Percentiles rank a stretch among this genome's conserved stretches.
Conservation (phyloP, 192 early-diverging fungal genomes). For the Backusella parvicylindrica region DNA sequence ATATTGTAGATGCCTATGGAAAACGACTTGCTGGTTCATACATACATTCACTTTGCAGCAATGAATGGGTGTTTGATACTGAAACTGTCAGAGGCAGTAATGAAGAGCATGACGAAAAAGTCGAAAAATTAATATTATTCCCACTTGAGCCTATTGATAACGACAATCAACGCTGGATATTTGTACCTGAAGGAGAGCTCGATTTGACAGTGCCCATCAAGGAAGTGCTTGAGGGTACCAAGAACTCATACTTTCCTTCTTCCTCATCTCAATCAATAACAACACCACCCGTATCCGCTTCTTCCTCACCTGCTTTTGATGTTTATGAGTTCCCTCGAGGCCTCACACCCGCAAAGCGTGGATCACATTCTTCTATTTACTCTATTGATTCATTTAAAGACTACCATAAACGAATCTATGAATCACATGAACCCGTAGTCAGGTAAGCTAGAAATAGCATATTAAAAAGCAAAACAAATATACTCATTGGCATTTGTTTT, state of each 20-base stretch:
- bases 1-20: constrained; percentile 6
- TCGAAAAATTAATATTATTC: constrained; percentile 20
- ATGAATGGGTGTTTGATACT: constrained; percentile 34
- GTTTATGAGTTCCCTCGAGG: not conserved
- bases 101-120: not conserved
- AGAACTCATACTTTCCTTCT: not conserved
- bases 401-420: constrained; percentile 23
- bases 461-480: not conserved
- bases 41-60: constrained; percentile 18
- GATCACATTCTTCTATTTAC: constrained; percentile 20
- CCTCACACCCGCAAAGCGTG: constrained; percentile 23
- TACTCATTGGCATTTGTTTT: not conserved
- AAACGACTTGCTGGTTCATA: constrained; percentile 15
- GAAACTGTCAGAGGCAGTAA: not conserved
- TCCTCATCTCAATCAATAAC: not conserved
- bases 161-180: constrained; percentile 27
- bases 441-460: constrained; percentile 3
- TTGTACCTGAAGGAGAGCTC: constrained; percentile 18
- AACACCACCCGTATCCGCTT: constrained; percentile 5
- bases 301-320: not conserved
- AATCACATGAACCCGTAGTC: constrained; percentile 13
- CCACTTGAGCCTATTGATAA: constrained; percentile 29
- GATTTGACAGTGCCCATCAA: constrained; percentile 5
- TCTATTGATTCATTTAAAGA: constrained; percentile 31
- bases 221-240: not conserved